Base-by-base conservation (phyloP, 2,329 filamentous ascomycete species). In the Chalara sp. region DNA sequence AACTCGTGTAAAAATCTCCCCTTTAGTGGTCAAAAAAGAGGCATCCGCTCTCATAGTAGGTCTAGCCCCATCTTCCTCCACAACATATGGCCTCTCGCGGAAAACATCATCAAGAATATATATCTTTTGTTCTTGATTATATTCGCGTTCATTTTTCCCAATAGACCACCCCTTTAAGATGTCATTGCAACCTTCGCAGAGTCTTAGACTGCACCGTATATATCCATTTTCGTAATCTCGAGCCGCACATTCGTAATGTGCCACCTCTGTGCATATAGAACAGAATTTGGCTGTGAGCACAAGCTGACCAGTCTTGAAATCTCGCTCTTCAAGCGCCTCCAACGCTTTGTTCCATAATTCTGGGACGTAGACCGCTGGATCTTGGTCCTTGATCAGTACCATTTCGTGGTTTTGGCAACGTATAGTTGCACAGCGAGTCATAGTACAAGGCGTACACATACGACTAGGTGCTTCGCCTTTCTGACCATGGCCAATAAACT, bases 401-500 rank as follows among this genome's bases (percentile, higher is more conserved):
- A 62, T 44, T 3, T 28, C 4, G 29, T 63, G 61, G 3, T n/a
- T 6, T 3, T 28, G 13, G 33, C 63, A 65, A 1, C 46, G 48
- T 21, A 59, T 52, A 29, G 62, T 59, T 1, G 47, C 42, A 1
- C 61, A 39, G 1, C 62, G 42, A 0, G 32, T 21, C 6, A 51
- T 56, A 0, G 63, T 64, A 48, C 63, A 65, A 3, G 40, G 5
- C 8, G 58, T 43, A 29, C 63, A 65, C 59, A 65, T 62, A 11
- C 50, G 57, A 6, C 52, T 60, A 12, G 35, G 39, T 37, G 47
- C 48, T 13, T 53, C 44, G 2, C 56, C 54, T 1, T 52, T 31
- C 8, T n/a, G 7, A 0, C 39, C 21, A 11, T 58, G 47, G 1
- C 44, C 41, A 31, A 53, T 58, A 1, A 39, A 13, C 10, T 39